A percentile compares a stretch with the other conserved stretches of the same genome.
Conservation (phyloP, 768 basidiomycete species). For the Porpolomopsis calyptriformis region DNA sequence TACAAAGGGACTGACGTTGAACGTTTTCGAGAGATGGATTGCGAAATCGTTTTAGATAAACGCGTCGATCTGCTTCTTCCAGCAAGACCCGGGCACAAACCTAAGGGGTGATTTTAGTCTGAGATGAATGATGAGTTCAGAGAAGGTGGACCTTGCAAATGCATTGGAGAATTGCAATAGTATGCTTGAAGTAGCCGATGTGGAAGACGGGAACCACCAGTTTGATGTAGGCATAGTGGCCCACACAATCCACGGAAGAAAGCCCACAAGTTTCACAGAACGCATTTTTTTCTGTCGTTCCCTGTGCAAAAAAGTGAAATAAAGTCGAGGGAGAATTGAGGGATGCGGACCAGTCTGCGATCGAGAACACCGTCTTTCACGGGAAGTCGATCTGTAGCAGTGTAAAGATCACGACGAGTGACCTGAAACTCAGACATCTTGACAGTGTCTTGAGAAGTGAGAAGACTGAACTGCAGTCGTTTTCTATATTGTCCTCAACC, state of each 20-base stretch:
- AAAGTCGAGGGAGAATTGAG: not conserved
- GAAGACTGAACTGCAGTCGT: constrained; percentile 88
- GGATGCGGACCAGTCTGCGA: constrained; percentile 60
- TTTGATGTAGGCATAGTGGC: constrained; percentile 98
- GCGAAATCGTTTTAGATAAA: constrained; percentile 84
- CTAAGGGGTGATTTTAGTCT: constrained; percentile 24
- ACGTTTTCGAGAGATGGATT: constrained; percentile 86
- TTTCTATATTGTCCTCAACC: constrained; percentile 44
- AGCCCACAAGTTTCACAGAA: constrained; percentile 95
- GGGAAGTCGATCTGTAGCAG: constrained; percentile 68
- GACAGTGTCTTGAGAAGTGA: constrained; percentile 92
- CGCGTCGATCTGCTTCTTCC: constrained; percentile 75
- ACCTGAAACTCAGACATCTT: constrained; percentile 95
- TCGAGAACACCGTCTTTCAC: constrained; percentile 91
- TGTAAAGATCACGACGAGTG: constrained; percentile 86
- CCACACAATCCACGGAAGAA: constrained; percentile 87
- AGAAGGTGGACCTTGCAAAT: constrained; percentile 96
- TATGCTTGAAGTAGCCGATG: constrained; percentile 96
- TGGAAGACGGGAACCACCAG: constrained; percentile 95
- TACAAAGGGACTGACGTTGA: constrained; percentile 70
- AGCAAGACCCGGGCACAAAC: constrained; percentile 89
- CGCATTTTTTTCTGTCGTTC: constrained; percentile 85
- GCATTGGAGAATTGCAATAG: constrained; percentile 83
- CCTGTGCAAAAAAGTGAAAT: constrained; percentile 38
- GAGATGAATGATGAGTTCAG: not conserved